phyloP scores from a whole-genome alignment of 495 filamentous ascomycete species.

The Podospora pseudoanserina region DNA sequence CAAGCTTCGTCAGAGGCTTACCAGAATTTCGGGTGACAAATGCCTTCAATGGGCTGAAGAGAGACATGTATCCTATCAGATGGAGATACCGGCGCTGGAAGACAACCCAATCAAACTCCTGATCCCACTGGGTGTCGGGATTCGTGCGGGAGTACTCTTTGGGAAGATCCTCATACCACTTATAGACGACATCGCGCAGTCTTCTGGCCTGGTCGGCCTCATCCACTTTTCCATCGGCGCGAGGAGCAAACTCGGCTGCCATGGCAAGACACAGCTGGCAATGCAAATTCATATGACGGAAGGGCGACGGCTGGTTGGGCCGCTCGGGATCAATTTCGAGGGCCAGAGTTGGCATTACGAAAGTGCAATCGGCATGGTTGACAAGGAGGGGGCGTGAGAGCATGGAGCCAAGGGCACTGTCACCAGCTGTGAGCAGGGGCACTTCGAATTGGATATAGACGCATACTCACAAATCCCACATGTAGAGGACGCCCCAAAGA shows the following conservation, averaged over 20 bases:
- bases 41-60: slow-evolving; percentile 43
- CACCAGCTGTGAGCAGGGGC: background rate
- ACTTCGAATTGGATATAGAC: background rate
- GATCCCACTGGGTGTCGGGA: slow-evolving; percentile 47
- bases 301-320: slow-evolving; percentile 39
- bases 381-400: slow-evolving; percentile 38
- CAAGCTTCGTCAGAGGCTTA: slow-evolving; percentile 28
- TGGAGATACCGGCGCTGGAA: slow-evolving; percentile 51
- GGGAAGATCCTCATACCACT: slow-evolving; percentile 44
- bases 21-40: slow-evolving; percentile 39
- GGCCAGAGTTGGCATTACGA: slow-evolving; percentile 36
- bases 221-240: slow-evolving; percentile 6
- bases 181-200: slow-evolving; percentile 32
- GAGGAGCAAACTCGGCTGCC: slow-evolving; percentile 17
- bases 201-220: slow-evolving; percentile 19
- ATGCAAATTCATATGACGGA: slow-evolving; percentile 42
- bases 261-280: slow-evolving; percentile 34
- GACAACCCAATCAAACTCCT: slow-evolving; percentile 38
- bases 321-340: slow-evolving; percentile 36
- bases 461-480: slow-evolving; percentile 39
- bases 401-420: slow-evolving; percentile 39
- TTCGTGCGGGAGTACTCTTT: slow-evolving; percentile 36
- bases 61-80: slow-evolving; percentile 45
- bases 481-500: slow-evolving; percentile 41
- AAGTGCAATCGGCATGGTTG: slow-evolving; percentile 35